phyloP scores from a whole-genome alignment of 176 grass and related monocot genomes.

The Poa annua region DNA sequence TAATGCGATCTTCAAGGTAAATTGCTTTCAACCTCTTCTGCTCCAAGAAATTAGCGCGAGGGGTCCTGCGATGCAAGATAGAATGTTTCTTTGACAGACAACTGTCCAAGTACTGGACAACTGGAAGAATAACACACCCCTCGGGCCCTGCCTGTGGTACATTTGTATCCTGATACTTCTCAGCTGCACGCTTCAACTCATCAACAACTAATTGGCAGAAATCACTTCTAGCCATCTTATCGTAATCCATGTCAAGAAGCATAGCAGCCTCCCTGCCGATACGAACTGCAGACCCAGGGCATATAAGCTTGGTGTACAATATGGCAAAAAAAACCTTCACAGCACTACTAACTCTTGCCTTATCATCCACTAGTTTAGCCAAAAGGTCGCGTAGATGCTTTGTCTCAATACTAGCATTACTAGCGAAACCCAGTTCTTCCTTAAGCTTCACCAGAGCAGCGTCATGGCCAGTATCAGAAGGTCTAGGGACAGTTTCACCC shows the following conservation, averaged over 20 bases:
- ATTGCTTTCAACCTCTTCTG: too few species aligned
- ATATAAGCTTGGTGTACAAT: not conserved
- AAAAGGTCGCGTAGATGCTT: not conserved
- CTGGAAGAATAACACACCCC: not conserved
- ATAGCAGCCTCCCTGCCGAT: not conserved
- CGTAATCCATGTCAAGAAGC: not conserved
- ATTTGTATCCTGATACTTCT: not conserved
- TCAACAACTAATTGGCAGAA: not conserved
- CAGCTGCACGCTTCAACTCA: not conserved
- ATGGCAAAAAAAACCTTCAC: not conserved
- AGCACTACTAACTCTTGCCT: not conserved
- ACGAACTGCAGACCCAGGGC: not conserved
- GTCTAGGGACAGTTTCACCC: not conserved
- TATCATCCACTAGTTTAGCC: not conserved
- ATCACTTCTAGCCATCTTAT: not conserved
- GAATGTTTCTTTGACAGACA: not conserved
- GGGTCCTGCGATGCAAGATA: too few species aligned
- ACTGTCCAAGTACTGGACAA: not conserved
- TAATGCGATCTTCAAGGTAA: too few species aligned
- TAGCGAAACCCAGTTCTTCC: not conserved
- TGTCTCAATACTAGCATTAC: not conserved
- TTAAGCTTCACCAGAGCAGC: too few species aligned
- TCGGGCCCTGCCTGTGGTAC: not conserved
- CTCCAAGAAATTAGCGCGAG: too few species aligned
- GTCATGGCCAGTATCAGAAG: not conserved